These are phyloP conservation scores for Drosera spatulata DNA, from an alignment of 179 eudicot genomes.

Conservation along the genomic window DNA sequence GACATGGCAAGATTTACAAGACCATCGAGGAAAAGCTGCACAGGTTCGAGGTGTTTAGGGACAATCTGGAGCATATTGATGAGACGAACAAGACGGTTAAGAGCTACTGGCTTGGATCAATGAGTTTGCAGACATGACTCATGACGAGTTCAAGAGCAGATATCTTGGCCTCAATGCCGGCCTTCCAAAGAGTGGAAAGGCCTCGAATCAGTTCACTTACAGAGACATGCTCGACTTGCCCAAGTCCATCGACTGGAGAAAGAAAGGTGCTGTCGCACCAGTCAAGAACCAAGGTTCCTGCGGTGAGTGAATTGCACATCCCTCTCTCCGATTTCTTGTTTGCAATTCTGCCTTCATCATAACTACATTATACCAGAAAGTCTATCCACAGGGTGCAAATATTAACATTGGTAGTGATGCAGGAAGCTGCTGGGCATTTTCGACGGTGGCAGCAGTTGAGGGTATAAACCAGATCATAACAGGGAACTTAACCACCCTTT, in stretches of 20 bases:
- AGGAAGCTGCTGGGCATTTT: slow-evolving; percentile 80
- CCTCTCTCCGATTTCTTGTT: not conserved
- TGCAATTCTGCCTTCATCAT: too few species aligned
- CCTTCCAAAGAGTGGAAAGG: slow-evolving; percentile 22
- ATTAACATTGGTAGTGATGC: not conserved
- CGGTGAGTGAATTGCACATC: slow-evolving; percentile 24
- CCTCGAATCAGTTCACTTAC: slow-evolving; percentile 32
- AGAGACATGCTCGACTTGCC: slow-evolving; percentile 44
- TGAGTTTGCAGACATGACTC: slow-evolving; percentile 66
- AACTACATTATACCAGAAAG: too few species aligned
- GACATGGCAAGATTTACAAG: slow-evolving; percentile 58
- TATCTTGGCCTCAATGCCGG: slow-evolving; percentile 48
- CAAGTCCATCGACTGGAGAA: slow-evolving; percentile 62
- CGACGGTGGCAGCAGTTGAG: slow-evolving; percentile 71
- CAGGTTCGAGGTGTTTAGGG: slow-evolving; percentile 79
- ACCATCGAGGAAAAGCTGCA: slow-evolving; percentile 73
- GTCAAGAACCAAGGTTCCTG: slow-evolving; percentile 70
- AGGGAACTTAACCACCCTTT: slow-evolving; percentile 54
- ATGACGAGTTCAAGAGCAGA: slow-evolving; percentile 57
- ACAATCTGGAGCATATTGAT: slow-evolving; percentile 80
- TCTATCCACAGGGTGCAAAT: too few species aligned
- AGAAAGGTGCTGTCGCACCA: slow-evolving; percentile 55
- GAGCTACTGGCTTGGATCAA: slow-evolving; percentile 78
- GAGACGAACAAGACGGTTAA: slow-evolving; percentile 52
- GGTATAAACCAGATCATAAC: slow-evolving; percentile 73